A percentile compares a stretch with the other conserved stretches of the same genome.
Evolutionary conservation across 768 basidiomycete genomes (phyloP).

Genomic region (Kwoniella botswanensis): DNA sequence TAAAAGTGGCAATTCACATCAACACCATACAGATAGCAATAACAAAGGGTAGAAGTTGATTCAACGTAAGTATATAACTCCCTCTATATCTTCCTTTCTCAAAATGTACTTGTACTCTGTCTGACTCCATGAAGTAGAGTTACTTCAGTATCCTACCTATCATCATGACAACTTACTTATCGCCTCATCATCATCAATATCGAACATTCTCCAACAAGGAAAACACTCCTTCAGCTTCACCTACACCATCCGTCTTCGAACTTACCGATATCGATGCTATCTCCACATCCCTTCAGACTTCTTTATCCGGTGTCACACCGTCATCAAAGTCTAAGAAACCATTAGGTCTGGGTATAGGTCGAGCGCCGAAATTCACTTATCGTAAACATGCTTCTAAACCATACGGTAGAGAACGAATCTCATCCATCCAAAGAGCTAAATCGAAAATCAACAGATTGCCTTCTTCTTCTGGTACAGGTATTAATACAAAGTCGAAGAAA

Average conservation of each 20-base stretch:
- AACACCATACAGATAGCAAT: background rate
- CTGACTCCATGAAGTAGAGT: too few species aligned
- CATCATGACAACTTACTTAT: slow-evolving; percentile 21
- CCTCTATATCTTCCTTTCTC: too few species aligned
- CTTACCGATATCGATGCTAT: slow-evolving; percentile 27
- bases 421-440: slow-evolving; percentile 27
- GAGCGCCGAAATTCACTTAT: slow-evolving; percentile 29
- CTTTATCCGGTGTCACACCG: slow-evolving; percentile 17
- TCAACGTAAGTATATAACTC: slow-evolving; percentile 7
- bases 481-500: slow-evolving; percentile 1
- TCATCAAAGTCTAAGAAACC: slow-evolving; percentile 16
- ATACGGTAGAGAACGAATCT: slow-evolving; percentile 16
- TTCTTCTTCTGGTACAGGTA: background rate
- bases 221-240: slow-evolving; percentile 18
- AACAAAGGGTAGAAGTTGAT: slow-evolving; percentile 18
- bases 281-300: slow-evolving; percentile 21
- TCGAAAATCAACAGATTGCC: slow-evolving; percentile 14
- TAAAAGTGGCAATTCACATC: background rate
- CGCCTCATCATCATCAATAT: slow-evolving; percentile 14
- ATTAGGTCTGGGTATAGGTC: slow-evolving; percentile 21
- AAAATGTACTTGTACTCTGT: too few species aligned
- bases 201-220: slow-evolving; percentile 27
- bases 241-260: slow-evolving; percentile 15
- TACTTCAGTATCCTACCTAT: too few species aligned
- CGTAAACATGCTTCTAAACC: slow-evolving; percentile 22